A percentile compares a stretch with the other conserved stretches of the same genome.
These are phyloP conservation scores for Cercis canadensis DNA, from an alignment of 306 rosid species.

Conservation along the genomic window DNA sequence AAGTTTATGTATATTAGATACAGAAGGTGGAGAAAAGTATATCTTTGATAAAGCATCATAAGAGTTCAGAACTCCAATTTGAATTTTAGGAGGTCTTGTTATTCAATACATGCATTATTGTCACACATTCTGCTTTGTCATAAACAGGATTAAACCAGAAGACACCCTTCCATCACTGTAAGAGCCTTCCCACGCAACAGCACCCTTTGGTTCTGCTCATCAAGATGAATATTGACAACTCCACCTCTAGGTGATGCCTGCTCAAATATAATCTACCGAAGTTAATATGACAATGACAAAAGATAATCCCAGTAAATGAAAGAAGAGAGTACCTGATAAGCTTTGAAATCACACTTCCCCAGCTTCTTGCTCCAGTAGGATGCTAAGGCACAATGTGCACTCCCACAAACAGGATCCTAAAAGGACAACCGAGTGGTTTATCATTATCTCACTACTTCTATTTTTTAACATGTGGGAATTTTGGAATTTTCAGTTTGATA, in stretches of 20 bases:
- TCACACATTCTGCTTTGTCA: no score
- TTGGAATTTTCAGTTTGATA: no score
- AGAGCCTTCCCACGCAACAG: conserved; percentile 72
- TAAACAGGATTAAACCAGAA: conserved; percentile 64
- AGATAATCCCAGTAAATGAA: conserved; percentile 2
- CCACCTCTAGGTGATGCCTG: conserved; percentile 90
- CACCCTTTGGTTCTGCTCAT: conserved; percentile 70
- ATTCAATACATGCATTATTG: no score
- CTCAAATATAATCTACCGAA: conserved; percentile 10
- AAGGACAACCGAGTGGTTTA: background rate
- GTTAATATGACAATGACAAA: background rate
- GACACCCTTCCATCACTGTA: conserved; percentile 68
- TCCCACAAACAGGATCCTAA: conserved; percentile 77
- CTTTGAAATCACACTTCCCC: conserved; percentile 69
- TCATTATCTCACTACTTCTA: background rate
- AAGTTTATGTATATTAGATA: background rate
- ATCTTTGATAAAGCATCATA: background rate
- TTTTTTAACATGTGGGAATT: background rate
- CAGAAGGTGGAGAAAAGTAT: background rate
- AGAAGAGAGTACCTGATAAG: conserved; percentile 58
- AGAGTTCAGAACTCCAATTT: no score
- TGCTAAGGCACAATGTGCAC: conserved; percentile 76
- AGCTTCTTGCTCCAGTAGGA: conserved; percentile 70
- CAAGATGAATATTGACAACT: conserved; percentile 56
- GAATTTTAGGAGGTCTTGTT: no score